A percentile compares a stretch with the other conserved stretches of the same genome.
Conservation (phyloP, 78 protist species). For the Guillardia theta region DNA sequence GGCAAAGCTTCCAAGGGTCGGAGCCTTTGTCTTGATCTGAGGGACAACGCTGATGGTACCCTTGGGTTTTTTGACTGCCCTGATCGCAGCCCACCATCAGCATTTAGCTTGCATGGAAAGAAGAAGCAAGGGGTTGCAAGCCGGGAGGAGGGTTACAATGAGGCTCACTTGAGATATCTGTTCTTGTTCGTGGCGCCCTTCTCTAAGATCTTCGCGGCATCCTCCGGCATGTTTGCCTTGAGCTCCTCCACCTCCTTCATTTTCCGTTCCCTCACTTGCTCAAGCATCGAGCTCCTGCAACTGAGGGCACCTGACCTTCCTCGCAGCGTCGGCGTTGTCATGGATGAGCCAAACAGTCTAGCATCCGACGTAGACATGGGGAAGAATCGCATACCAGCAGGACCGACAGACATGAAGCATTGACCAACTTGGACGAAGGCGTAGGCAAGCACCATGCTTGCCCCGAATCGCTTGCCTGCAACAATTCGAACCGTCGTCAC, state of each 20-base stretch:
- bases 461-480: too few relatives aligned
- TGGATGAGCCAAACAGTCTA: too few relatives aligned
- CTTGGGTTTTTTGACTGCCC: slow-evolving; percentile 2
- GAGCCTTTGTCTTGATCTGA: not conserved
- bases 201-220: not conserved
- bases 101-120: too few relatives aligned
- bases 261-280: not conserved
- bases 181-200: not conserved
- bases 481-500: too few relatives aligned
- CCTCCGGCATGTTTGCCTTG: not conserved
- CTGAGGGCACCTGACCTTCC: too few relatives aligned
- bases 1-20: not conserved
- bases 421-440: too few relatives aligned
- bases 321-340: too few relatives aligned
- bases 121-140: not conserved
- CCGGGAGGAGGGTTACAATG: not conserved
- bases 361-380: too few relatives aligned
- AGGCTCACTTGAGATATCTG: not conserved
- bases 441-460: too few relatives aligned
- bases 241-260: not conserved
- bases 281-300: not conserved
- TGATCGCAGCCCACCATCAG: too few relatives aligned
- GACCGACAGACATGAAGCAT: too few relatives aligned
- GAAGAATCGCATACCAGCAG: too few relatives aligned
- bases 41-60: not conserved